Evolutionary conservation across 2,329 filamentous ascomycete genomes (phyloP).

Genomic region (Phialocephala sp.): DNA sequence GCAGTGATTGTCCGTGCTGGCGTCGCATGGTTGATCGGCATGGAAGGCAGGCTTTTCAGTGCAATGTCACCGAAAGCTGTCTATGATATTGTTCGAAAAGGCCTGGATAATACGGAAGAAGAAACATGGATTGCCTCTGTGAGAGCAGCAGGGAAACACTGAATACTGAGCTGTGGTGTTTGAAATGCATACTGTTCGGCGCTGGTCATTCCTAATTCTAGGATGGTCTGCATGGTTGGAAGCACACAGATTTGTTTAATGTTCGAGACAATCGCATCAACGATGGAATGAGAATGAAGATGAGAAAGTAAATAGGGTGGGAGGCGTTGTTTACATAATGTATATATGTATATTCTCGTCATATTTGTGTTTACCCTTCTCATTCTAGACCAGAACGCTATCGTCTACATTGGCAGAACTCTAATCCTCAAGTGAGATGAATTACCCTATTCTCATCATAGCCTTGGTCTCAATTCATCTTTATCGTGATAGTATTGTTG

Average conservation of each 20-base stretch:
- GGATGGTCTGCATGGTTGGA: not conserved
- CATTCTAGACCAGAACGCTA: not conserved
- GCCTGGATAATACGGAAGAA: slow-evolving; percentile 30
- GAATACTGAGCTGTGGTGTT: not conserved
- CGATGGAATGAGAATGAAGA: slow-evolving; percentile 12
- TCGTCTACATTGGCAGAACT: not conserved
- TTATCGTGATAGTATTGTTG: too few species aligned
- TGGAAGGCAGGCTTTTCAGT: slow-evolving; percentile 58
- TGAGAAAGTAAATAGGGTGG: slow-evolving; percentile 11
- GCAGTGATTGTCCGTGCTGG: slow-evolving; percentile 72
- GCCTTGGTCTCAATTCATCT: too few species aligned
- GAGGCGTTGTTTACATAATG: slow-evolving; percentile 22
- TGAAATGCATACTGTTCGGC: not conserved
- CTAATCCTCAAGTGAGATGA: slow-evolving; percentile 3
- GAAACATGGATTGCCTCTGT: slow-evolving; percentile 39
- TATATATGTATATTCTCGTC: slow-evolving; percentile 22
- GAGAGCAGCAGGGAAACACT: slow-evolving; percentile 35
- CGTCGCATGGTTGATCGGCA: slow-evolving; percentile 64
- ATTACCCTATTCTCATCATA: not conserved
- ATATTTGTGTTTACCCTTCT: not conserved
- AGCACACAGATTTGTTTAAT: not conserved
- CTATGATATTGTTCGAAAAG: slow-evolving; percentile 27
- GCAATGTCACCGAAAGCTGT: slow-evolving; percentile 32
- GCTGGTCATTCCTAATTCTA: not conserved
- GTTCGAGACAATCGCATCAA: slow-evolving; percentile 1